These are phyloP conservation scores for Hirschfeldia incana DNA, from an alignment of 345 rosid species.

Conservation along the genomic window DNA sequence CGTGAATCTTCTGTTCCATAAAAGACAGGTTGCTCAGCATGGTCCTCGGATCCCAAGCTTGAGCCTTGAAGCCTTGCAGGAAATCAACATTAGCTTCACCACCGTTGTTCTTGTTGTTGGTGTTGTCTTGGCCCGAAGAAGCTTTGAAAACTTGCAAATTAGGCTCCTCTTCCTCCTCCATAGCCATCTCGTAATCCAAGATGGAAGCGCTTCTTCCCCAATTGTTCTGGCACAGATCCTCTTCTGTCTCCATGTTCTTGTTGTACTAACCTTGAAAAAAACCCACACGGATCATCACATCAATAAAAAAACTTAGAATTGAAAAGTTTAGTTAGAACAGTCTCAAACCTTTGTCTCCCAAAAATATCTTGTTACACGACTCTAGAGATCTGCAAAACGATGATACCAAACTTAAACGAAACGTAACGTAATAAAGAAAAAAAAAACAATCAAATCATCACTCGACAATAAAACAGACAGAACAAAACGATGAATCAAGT, in stretches of 20 bases:
- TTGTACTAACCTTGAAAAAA: background rate
- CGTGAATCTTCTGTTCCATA: conserved; percentile 86
- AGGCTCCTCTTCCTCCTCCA: conserved; percentile 47
- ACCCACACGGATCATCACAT: background rate
- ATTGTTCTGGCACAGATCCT: conserved; percentile 44
- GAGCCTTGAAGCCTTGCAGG: conserved; percentile 46
- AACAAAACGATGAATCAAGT: background rate
- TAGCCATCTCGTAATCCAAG: conserved; percentile 50
- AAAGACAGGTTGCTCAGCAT: conserved; percentile 80
- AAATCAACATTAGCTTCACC: conserved; percentile 41
- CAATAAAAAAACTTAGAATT: background rate
- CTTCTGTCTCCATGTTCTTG: conserved; percentile 59
- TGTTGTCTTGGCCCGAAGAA: conserved; percentile 25
- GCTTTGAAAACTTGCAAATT: conserved; percentile 48
- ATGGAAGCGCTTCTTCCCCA: conserved; percentile 59
- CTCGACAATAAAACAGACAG: background rate
- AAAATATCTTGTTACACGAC: background rate
- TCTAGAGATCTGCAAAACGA: conserved; percentile 27
- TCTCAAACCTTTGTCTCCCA: background rate
- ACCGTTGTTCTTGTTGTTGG: background rate
- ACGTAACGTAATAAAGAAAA: no score
- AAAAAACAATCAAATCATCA: background rate
- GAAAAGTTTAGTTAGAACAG: background rate
- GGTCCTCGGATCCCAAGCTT: conserved; percentile 84
- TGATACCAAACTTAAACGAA: background rate